Evolutionary conservation across 805 yeast species (phyloP).

Genomic region (Yarrowia sp.): DNA sequence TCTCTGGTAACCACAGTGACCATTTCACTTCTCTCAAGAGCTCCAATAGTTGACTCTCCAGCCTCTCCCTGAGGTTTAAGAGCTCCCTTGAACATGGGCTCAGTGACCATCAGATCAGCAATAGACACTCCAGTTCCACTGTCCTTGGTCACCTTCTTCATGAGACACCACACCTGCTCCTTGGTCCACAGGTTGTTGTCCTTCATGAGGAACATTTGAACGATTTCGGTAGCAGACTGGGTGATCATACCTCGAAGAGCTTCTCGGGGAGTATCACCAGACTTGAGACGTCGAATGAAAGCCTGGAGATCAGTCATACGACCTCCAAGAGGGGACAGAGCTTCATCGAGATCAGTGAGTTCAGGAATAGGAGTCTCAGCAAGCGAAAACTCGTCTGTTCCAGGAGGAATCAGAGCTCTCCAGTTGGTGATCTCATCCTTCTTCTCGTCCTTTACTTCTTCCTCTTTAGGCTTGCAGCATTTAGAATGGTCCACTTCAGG

Average conservation of each 20-base stretch:
- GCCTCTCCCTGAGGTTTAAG: slow-evolving; percentile 39
- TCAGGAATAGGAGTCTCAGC: slow-evolving; percentile 1
- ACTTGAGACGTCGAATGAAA: slow-evolving; percentile 78
- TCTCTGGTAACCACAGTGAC: slow-evolving; percentile 69
- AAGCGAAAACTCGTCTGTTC: slow-evolving; percentile 26
- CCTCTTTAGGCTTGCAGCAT: neutral
- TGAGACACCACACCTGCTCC: slow-evolving; percentile 85
- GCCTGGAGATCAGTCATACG: slow-evolving; percentile 92
- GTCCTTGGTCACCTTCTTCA: slow-evolving; percentile 51
- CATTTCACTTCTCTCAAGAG: slow-evolving; percentile 77
- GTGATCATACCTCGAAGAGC: slow-evolving; percentile 77
- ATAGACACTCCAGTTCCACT: slow-evolving; percentile 29
- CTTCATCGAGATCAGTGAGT: slow-evolving; percentile 48
- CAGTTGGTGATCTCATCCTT: neutral
- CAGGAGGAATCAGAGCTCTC: slow-evolving; percentile 19
- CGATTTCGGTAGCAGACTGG: slow-evolving; percentile 84
- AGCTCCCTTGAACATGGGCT: slow-evolving; percentile 40
- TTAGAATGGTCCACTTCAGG: neutral
- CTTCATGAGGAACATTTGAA: slow-evolving; percentile 62
- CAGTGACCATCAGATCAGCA: slow-evolving; percentile 33
- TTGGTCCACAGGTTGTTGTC: slow-evolving; percentile 53
- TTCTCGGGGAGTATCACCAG: slow-evolving; percentile 78
- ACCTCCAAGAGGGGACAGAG: slow-evolving; percentile 83
- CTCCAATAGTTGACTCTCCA: slow-evolving; percentile 50
- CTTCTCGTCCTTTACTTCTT: neutral